phyloP scores from a whole-genome alignment of 2,329 filamentous ascomycete species.

The Annulohypoxylon truncatum region DNA sequence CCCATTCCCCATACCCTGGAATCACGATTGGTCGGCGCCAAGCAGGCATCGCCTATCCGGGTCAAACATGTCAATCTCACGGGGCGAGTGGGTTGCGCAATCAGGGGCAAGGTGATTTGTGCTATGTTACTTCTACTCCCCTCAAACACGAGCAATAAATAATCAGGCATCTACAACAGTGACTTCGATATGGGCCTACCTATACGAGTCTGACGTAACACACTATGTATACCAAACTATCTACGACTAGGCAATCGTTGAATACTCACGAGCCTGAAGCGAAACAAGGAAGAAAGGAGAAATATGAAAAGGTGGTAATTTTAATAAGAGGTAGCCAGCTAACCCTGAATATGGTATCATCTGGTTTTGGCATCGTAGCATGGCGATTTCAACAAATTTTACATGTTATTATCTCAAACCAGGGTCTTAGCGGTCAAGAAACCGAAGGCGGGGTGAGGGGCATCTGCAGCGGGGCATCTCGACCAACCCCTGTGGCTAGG shows the following conservation, averaged over 20 bases:
- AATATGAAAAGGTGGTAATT: neutral
- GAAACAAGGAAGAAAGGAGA: neutral
- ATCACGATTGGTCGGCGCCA: constrained; percentile 39
- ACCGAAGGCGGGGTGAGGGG: constrained; percentile 38
- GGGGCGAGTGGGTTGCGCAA: constrained; percentile 45
- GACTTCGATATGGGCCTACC: neutral
- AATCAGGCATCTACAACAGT: neutral
- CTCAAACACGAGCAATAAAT: constrained; percentile 6
- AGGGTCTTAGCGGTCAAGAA: constrained; percentile 32
- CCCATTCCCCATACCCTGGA: neutral
- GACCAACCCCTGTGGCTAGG: neutral
- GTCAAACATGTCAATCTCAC: constrained; percentile 36
- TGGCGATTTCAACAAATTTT: constrained; percentile 14
- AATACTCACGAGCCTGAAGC: neutral
- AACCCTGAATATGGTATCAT: constrained; percentile 10
- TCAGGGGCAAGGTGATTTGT: constrained; percentile 42
- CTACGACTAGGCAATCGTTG: neutral
- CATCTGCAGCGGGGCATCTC: constrained; percentile 33
- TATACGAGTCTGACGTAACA: constrained; percentile 1
- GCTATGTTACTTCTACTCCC: constrained; percentile 18
- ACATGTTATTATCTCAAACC: constrained; percentile 11
- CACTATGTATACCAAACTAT: neutral
- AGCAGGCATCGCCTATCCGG: constrained; percentile 46
- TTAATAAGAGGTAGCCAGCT: neutral
- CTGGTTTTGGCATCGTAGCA: constrained; percentile 20